phyloP scores from a whole-genome alignment of 2,329 filamentous ascomycete species.

The Aureobasidium musti region DNA sequence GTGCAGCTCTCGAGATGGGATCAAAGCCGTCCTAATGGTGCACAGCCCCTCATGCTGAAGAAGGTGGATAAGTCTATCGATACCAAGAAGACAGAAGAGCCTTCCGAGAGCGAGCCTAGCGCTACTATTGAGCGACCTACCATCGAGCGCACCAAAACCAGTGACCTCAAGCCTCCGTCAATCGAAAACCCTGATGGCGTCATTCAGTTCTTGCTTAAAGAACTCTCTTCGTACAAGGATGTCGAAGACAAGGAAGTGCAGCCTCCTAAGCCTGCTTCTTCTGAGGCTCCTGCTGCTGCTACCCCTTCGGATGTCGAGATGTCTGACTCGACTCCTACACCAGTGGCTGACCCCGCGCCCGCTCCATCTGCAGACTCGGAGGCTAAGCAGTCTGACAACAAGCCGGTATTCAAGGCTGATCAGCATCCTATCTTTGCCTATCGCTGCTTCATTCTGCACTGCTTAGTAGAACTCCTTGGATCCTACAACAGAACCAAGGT shows the following conservation, averaged over 20 bases:
- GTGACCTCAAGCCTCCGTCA: slow-evolving; percentile 76
- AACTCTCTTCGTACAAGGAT: slow-evolving; percentile 87
- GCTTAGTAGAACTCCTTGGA: slow-evolving; percentile 82
- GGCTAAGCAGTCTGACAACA: slow-evolving; percentile 65
- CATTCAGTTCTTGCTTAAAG: slow-evolving; percentile 89
- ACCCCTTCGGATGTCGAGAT: slow-evolving; percentile 55
- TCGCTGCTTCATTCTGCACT: slow-evolving; percentile 90
- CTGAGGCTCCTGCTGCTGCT: slow-evolving; percentile 42
- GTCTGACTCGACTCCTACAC: slow-evolving; percentile 39
- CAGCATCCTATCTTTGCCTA: slow-evolving; percentile 97
- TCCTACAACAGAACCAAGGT: slow-evolving; percentile 95
- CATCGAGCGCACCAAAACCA: slow-evolving; percentile 56
- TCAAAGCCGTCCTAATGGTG: slow-evolving; percentile 49
- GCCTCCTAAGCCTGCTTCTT: slow-evolving; percentile 48
- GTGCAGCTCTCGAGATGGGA: slow-evolving; percentile 71
- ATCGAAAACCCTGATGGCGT: slow-evolving; percentile 94
- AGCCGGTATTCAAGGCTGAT: slow-evolving; percentile 81
- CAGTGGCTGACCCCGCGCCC: slow-evolving; percentile 45
- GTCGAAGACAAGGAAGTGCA: slow-evolving; percentile 77
- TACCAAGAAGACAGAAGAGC: slow-evolving; percentile 38
- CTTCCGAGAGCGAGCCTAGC: slow-evolving; percentile 33
- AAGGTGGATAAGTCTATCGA: slow-evolving; percentile 43
- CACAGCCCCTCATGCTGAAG: slow-evolving; percentile 58
- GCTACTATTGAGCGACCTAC: slow-evolving; percentile 51
- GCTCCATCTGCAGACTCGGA: slow-evolving; percentile 32